Evolutionary conservation across 2,329 filamentous ascomycete species (phyloP).

Genomic region (Intubia oerlemansii): DNA sequence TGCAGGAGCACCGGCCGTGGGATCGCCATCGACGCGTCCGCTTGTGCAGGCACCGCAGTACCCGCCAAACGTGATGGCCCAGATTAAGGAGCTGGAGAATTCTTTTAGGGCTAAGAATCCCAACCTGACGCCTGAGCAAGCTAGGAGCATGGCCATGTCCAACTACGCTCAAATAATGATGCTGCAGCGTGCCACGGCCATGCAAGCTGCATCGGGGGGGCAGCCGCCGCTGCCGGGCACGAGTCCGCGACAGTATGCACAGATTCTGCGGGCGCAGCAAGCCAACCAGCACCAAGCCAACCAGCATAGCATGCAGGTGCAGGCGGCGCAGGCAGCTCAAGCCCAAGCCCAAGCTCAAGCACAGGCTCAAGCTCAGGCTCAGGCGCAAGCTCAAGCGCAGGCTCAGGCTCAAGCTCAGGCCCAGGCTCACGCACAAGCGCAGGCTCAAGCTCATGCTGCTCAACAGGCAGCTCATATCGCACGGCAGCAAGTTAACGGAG

Average conservation of each 20-base stretch:
- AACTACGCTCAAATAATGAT: slow-evolving; percentile 25
- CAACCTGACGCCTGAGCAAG: slow-evolving; percentile 24
- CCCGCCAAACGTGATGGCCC: slow-evolving; percentile 23
- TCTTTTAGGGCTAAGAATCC: slow-evolving; percentile 29
- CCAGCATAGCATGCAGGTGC: slow-evolving; percentile 23
- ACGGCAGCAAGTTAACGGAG: no score
- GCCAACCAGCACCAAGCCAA: slow-evolving; percentile 24
- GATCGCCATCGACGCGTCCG: slow-evolving; percentile 19
- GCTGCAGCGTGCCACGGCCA: slow-evolving; percentile 25
- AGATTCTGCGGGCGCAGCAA: slow-evolving; percentile 34
- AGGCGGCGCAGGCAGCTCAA: slow-evolving; percentile 24
- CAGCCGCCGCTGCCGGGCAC: slow-evolving; percentile 25
- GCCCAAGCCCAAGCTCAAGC: slow-evolving; percentile 3
- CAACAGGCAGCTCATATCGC: slow-evolving; percentile 4
- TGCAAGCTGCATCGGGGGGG: slow-evolving; percentile 31
- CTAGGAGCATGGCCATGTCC: slow-evolving; percentile 28
- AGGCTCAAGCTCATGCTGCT: slow-evolving; percentile 1
- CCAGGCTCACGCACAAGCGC: not conserved
- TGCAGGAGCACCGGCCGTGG: slow-evolving; percentile 20
- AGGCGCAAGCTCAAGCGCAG: slow-evolving; percentile 19
- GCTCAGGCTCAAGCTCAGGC: not conserved
- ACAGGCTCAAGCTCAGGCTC: slow-evolving; percentile 1
- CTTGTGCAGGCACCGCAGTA: slow-evolving; percentile 20
- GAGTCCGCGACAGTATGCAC: slow-evolving; percentile 37
- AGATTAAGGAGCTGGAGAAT: slow-evolving; percentile 29